These are phyloP conservation scores for Rubroshorea leprosula DNA, from an alignment of 345 rosid species.

Conservation along the genomic window DNA sequence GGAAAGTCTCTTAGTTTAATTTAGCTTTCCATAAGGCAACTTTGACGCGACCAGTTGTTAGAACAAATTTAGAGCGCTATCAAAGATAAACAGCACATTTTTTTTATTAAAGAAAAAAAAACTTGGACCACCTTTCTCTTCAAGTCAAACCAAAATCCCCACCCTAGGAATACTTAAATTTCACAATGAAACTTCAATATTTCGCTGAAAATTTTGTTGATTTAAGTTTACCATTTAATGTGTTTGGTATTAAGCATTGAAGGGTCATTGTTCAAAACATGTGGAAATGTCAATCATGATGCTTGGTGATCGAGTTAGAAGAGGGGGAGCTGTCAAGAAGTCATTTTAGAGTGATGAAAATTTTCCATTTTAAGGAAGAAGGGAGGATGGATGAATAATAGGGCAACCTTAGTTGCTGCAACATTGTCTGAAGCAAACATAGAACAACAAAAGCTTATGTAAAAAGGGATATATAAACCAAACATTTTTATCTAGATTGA, in stretches of 20 bases:
- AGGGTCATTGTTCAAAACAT: conserved; percentile 23
- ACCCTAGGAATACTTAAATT: not conserved
- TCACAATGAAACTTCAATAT: not conserved
- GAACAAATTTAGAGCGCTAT: conserved; percentile 74
- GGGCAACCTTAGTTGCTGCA: conserved; percentile 29
- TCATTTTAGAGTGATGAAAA: conserved; percentile 31
- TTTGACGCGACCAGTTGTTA: conserved; percentile 43
- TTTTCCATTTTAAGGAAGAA: conserved; percentile 2
- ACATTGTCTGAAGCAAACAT: conserved; percentile 33
- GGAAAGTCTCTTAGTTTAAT: no score
- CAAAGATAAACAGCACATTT: conserved; percentile 53
- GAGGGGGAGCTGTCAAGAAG: no score
- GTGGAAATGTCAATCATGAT: conserved; percentile 6
- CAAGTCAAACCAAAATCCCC: conserved; percentile 25
- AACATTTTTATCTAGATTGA: not conserved
- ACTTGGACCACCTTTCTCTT: conserved; percentile 38
- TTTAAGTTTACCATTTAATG: not conserved
- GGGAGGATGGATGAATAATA: conserved; percentile 15
- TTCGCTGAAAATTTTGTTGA: not conserved
- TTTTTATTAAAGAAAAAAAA: no score
- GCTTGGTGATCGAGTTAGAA: conserved; percentile 23
- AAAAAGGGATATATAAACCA: conserved; percentile 10
- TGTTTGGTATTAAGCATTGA: conserved; percentile 4
- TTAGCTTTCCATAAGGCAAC: conserved; percentile 6
- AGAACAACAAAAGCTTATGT: conserved; percentile 10